phyloP scores from a whole-genome alignment of 768 basidiomycete species.

The Amyloporia xantha region DNA sequence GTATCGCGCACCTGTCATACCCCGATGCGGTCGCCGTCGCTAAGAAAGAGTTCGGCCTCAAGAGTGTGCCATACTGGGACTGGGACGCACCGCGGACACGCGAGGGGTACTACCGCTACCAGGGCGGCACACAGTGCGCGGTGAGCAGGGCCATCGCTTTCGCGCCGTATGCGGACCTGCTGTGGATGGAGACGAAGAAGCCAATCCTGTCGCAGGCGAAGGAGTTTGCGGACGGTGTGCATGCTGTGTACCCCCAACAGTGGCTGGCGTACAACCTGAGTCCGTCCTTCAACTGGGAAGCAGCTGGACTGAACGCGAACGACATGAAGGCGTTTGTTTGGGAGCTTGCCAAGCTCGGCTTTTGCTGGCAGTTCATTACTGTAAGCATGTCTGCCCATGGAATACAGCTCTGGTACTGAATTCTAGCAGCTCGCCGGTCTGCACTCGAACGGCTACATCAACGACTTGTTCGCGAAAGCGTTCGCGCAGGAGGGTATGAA shows the following conservation, averaged over 20 bases:
- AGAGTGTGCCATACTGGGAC: slow-evolving; percentile 77
- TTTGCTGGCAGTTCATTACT: slow-evolving; percentile 99
- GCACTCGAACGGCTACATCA: slow-evolving; percentile 97
- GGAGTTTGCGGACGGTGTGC: slow-evolving; percentile 89
- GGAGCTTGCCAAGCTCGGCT: slow-evolving; percentile 92
- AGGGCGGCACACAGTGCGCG: slow-evolving; percentile 93
- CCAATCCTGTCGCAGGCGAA: slow-evolving; percentile 88
- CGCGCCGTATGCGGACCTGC: slow-evolving; percentile 85
- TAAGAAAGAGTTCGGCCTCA: slow-evolving; percentile 70
- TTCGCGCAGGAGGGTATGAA: slow-evolving; percentile 97
- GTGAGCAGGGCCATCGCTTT: slow-evolving; percentile 89
- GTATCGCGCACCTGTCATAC: slow-evolving; percentile 64
- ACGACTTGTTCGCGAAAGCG: slow-evolving; percentile 82
- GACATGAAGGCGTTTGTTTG: slow-evolving; percentile 90
- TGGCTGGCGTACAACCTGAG: slow-evolving; percentile 97
- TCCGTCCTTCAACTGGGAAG: slow-evolving; percentile 92
- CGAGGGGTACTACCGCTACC: slow-evolving; percentile 96
- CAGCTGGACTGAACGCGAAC: slow-evolving; percentile 77
- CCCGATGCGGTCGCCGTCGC: slow-evolving; percentile 68
- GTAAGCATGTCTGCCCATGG: slow-evolving; percentile 36
- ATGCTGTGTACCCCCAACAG: slow-evolving; percentile 73
- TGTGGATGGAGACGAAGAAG: slow-evolving; percentile 97
- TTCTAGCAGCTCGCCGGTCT: slow-evolving; percentile 78
- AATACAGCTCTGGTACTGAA: background rate
- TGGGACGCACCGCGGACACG: slow-evolving; percentile 93